phyloP scores from a whole-genome alignment of 371 early-diverging fungal genomes.

The Mortierella sp. region DNA sequence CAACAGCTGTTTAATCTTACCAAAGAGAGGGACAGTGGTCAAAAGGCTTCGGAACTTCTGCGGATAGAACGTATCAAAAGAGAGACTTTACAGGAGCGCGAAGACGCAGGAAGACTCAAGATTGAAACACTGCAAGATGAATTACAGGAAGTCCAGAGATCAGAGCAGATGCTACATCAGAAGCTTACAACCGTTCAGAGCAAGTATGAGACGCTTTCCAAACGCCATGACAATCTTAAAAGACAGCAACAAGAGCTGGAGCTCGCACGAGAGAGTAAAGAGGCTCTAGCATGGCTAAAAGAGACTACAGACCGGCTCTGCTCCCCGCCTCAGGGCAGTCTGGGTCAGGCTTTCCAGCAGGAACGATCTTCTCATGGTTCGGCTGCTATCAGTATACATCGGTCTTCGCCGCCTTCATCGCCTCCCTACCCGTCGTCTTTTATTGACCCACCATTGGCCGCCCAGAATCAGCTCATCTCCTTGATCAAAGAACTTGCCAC shows the following conservation, averaged over 20 bases:
- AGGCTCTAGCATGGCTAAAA: slow-evolving; percentile 55
- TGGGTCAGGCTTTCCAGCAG: slow-evolving; percentile 34
- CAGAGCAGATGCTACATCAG: slow-evolving; percentile 43
- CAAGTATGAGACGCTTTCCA: slow-evolving; percentile 46
- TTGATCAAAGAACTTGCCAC: slow-evolving; percentile 64
- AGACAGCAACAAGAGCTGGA: slow-evolving; percentile 53
- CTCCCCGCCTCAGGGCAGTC: slow-evolving; percentile 41
- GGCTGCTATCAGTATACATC: slow-evolving; percentile 20
- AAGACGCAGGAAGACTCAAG: slow-evolving; percentile 38
- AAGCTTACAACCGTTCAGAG: slow-evolving; percentile 29
- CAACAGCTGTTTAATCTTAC: slow-evolving; percentile 40
- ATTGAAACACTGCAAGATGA: slow-evolving; percentile 49
- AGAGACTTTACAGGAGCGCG: slow-evolving; percentile 46
- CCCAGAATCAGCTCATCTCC: slow-evolving; percentile 58
- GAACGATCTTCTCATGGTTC: slow-evolving; percentile 34
- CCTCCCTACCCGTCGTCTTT: slow-evolving; percentile 53
- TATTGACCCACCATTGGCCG: slow-evolving; percentile 56
- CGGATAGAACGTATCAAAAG: slow-evolving; percentile 49
- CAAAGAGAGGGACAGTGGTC: slow-evolving; percentile 34
- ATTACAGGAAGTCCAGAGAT: slow-evolving; percentile 41
- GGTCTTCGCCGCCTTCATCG: slow-evolving; percentile 36
- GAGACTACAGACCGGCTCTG: slow-evolving; percentile 51
- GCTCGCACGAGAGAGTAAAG: slow-evolving; percentile 53
- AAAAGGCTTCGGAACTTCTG: slow-evolving; percentile 33
- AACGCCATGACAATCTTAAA: slow-evolving; percentile 50